These are phyloP conservation scores for Massariosphaeria phaeospora DNA, from an alignment of 495 filamentous ascomycete genomes.

Conservation along the genomic window DNA sequence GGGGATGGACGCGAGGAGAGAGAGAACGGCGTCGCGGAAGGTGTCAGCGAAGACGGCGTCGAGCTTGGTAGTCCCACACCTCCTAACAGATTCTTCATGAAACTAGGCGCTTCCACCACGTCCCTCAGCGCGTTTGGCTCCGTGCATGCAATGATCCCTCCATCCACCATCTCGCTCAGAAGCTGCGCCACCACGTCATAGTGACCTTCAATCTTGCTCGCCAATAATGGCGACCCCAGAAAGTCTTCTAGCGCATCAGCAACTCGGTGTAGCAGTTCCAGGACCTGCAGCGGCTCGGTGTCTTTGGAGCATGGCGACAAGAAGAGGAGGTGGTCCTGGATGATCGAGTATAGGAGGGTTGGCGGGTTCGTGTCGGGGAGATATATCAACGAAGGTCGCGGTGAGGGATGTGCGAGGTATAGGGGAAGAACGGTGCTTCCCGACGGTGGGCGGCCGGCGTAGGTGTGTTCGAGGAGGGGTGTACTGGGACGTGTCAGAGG, in stretches of 20 bases:
- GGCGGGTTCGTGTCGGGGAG: constrained; percentile 74
- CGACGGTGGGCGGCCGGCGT: constrained; percentile 69
- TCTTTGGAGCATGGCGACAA: constrained; percentile 77
- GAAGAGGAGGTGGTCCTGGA: constrained; percentile 82
- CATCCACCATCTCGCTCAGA: constrained; percentile 94
- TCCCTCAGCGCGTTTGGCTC: constrained; percentile 92
- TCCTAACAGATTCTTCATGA: constrained; percentile 85
- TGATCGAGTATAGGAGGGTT: constrained; percentile 82
- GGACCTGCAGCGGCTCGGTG: constrained; percentile 84
- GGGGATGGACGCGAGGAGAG: constrained; percentile 24
- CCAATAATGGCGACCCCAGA: constrained; percentile 79
- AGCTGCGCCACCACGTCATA: constrained; percentile 96
- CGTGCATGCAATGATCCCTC: constrained; percentile 79
- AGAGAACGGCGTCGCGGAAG: constrained; percentile 17
- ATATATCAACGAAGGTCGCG: constrained; percentile 82
- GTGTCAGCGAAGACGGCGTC: constrained; percentile 43
- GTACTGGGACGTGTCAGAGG: constrained; percentile 46
- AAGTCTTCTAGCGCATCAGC: constrained; percentile 95
- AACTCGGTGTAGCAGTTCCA: constrained; percentile 92
- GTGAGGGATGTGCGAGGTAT: constrained; percentile 78
- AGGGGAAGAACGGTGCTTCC: constrained; percentile 70
- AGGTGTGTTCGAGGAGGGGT: constrained; percentile 64
- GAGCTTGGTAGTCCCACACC: constrained; percentile 67
- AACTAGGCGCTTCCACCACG: constrained; percentile 81
- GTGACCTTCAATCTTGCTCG: constrained; percentile 74